phyloP scores from a whole-genome alignment of 1,139 yeast genomes.

The Hemisphaericaspora xylofermentans region DNA sequence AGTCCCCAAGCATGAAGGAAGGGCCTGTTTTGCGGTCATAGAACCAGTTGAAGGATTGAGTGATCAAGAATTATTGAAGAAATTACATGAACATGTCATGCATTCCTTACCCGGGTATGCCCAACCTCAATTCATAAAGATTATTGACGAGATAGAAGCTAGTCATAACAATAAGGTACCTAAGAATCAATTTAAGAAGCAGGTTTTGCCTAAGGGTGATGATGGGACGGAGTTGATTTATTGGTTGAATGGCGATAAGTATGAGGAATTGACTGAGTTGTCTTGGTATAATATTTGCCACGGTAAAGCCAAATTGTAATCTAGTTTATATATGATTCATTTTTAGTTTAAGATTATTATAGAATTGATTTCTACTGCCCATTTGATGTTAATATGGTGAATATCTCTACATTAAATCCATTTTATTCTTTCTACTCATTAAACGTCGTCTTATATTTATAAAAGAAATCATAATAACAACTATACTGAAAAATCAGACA shows the following conservation, averaged over 20 bases:
- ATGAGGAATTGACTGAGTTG: conserved; percentile 55
- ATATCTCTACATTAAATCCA: background rate
- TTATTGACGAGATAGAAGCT: conserved; percentile 58
- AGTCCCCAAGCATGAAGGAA: conserved; percentile 88
- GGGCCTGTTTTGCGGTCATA: conserved; percentile 87
- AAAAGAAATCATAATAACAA: no score
- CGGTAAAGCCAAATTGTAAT: conserved; percentile 40
- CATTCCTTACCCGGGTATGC: conserved; percentile 79
- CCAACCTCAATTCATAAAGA: conserved; percentile 77
- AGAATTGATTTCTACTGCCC: no score
- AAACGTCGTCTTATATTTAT: background rate
- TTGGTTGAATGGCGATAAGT: conserved; percentile 62
- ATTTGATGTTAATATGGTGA: no score
- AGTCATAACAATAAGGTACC: conserved; percentile 88
- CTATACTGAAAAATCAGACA: no score
- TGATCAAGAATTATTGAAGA: conserved; percentile 30
- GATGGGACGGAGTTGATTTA: conserved; percentile 60
- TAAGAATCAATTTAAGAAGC: conserved; percentile 74
- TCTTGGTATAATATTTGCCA: conserved; percentile 57
- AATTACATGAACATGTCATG: conserved; percentile 35
- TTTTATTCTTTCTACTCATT: no score
- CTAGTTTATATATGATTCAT: background rate
- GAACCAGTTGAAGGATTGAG: conserved; percentile 45
- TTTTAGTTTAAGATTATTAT: background rate
- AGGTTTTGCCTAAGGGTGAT: conserved; percentile 72